These are phyloP conservation scores for Suillus subaureus DNA, from an alignment of 768 basidiomycete genomes.

Conservation along the genomic window DNA sequence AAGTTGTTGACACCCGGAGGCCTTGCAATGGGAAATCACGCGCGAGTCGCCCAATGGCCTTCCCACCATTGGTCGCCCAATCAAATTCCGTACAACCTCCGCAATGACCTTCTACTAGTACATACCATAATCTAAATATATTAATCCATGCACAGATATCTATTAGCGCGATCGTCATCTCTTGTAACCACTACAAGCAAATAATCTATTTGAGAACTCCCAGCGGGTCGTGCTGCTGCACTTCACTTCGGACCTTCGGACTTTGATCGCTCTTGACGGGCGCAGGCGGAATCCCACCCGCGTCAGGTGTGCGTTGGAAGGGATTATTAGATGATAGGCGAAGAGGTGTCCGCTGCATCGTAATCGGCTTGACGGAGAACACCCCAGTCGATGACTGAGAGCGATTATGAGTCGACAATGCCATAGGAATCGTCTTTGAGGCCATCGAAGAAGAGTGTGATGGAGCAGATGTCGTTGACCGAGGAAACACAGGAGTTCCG, in stretches of 20 bases:
- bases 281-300: slow-evolving; percentile 11
- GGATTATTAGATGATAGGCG: slow-evolving; percentile 32
- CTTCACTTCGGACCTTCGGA: slow-evolving; percentile 17
- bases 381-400: slow-evolving; percentile 19
- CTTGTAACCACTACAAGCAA: not conserved
- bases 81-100: slow-evolving; percentile 12
- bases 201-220: slow-evolving; percentile 29
- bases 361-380: slow-evolving; percentile 13
- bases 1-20: slow-evolving; percentile 16
- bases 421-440: slow-evolving; percentile 10
- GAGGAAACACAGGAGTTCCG: slow-evolving; percentile 20
- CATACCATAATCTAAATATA: not conserved
- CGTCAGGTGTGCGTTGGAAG: slow-evolving; percentile 27
- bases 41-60: slow-evolving; percentile 8
- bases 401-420: slow-evolving; percentile 14
- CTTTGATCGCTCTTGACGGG: slow-evolving; percentile 6
- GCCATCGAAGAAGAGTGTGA: slow-evolving; percentile 13
- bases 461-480: slow-evolving; percentile 19
- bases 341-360: slow-evolving; percentile 23
- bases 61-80: slow-evolving; percentile 10
- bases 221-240: slow-evolving; percentile 33
- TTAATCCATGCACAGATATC: slow-evolving; percentile 4
- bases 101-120: not conserved
- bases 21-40: slow-evolving; percentile 7
- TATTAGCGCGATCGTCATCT: not conserved